Base-by-base conservation (phyloP, 495 filamentous ascomycete genomes). In the Neohortaea acidophila region DNA sequence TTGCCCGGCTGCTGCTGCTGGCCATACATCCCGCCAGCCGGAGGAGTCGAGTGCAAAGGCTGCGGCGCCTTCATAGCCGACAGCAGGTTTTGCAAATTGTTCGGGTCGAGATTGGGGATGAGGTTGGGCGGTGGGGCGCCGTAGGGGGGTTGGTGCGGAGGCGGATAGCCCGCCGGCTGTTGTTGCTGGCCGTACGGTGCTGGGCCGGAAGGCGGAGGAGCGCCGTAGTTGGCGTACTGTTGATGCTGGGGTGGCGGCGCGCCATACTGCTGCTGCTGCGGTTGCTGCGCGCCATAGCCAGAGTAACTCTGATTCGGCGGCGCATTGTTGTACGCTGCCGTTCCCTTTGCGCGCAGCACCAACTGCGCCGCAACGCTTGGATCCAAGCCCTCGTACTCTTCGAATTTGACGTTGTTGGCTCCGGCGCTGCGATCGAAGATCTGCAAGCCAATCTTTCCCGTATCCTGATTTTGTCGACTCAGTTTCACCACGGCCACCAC, bases 391-490 rank as follows among this genome's bases (percentile, higher is more conserved):
- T 77, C 69, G 51, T 97, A 97, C 48, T 86, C 73, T 48, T 86
- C 80, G 53, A 79, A 94, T 21, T 68, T 72, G 41, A 87, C 72
- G 43, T 76, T 84, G 43, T 72, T 70, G 26, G 61, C 63, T 19
- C 78, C 81, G 20, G 79, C 82, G 28, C 73, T 77, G 13, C 87
- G 77, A 59, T 86, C 80, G 51, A 94, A 94, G 14, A 93, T 68
- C 51, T 84, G 81, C 19, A 96, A 58, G 2, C 77, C 67, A 36
- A 94, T 77, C 46, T 74, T 79, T 33, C 76, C 73, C 1, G 66
- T 70, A 21, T 65, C 61, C 47, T 92, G 80, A 20, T 79, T 70
- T 29, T 62, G 58, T 5, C 67, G 62, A 25, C 77, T 75, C 12
- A 97, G 70, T 39, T 81, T 76, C 12, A 79, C 73, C 15, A 94